Percentiles rank a stretch among this genome's conserved stretches.
Conservation (phyloP, 129 eudicot genomes). For the Flaveria bidentis region DNA sequence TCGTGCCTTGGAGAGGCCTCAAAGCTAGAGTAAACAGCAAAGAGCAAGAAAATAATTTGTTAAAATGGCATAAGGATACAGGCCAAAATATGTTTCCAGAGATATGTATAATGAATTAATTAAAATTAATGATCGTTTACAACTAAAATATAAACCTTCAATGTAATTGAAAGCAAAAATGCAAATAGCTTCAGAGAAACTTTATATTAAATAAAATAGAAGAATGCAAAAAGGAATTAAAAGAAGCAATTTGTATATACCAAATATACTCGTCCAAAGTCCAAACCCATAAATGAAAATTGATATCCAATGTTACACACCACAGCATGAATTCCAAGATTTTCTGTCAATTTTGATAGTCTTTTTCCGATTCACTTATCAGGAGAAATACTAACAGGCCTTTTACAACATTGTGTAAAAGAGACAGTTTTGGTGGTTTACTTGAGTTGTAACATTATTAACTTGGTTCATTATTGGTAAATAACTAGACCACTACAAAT, state of each 20-base stretch:
- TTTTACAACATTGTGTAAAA: neutral
- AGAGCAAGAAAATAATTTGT: neutral
- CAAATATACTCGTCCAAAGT: neutral
- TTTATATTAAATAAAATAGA: neutral
- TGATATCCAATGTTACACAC: neutral
- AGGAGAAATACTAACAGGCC: neutral
- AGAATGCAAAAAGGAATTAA: neutral
- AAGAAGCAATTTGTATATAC: neutral
- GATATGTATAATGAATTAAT: slow-evolving; percentile 6
- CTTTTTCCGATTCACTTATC: neutral
- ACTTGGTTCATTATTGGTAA: neutral
- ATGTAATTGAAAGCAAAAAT: neutral
- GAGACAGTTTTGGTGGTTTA: slow-evolving; percentile 19
- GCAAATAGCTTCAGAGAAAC: neutral
- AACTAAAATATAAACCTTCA: neutral
- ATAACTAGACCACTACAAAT: neutral
- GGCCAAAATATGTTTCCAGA: neutral
- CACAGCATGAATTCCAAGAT: neutral
- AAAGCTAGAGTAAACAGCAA: slow-evolving; percentile 53
- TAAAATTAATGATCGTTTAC: neutral
- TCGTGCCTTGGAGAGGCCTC: slow-evolving; percentile 96
- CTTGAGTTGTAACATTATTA: neutral
- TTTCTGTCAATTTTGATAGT: neutral
- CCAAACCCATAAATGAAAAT: neutral
- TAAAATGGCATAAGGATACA: neutral